phyloP scores from a whole-genome alignment of 257 asterid genomes.

The Galeopsis tetrahit region DNA sequence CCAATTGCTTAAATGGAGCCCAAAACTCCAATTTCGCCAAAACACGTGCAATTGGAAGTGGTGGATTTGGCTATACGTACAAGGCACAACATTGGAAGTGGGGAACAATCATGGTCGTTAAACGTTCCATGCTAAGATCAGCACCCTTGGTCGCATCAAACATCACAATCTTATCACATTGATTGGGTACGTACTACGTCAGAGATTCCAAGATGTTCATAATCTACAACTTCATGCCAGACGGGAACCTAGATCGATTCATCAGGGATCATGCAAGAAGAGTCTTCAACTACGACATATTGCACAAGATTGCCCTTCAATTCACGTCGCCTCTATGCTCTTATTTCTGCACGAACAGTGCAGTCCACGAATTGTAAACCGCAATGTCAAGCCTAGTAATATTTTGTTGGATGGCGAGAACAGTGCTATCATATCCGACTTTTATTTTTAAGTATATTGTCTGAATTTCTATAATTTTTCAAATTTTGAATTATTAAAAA shows the following conservation, averaged over 20 bases:
- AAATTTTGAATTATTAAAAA: no score
- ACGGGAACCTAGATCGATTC: constrained; percentile 50
- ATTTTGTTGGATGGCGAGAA: constrained; percentile 40
- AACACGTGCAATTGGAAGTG: constrained; percentile 38
- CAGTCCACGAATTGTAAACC: constrained; percentile 40
- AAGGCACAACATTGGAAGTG: constrained; percentile 42
- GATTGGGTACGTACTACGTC: constrained; percentile 44
- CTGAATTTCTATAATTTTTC: no score
- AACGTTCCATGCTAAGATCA: constrained; percentile 50
- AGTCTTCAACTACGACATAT: constrained; percentile 33
- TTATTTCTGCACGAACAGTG: constrained; percentile 46
- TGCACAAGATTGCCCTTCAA: constrained; percentile 53
- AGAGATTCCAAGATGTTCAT: constrained; percentile 45
- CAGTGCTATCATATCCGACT: constrained; percentile 49
- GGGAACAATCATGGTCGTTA: constrained; percentile 42
- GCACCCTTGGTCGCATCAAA: constrained; percentile 38
- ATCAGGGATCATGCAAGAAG: constrained; percentile 40
- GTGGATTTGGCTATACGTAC: constrained; percentile 55
- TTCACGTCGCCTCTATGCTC: constrained; percentile 44
- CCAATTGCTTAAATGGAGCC: no score
- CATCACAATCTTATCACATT: constrained; percentile 51
- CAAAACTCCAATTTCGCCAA: no score
- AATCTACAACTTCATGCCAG: constrained; percentile 49
- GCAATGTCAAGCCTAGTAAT: constrained; percentile 51
- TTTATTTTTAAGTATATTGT: background rate